phyloP scores from a whole-genome alignment of 164 flowering plant genomes.

The Vitis labrusca region DNA sequence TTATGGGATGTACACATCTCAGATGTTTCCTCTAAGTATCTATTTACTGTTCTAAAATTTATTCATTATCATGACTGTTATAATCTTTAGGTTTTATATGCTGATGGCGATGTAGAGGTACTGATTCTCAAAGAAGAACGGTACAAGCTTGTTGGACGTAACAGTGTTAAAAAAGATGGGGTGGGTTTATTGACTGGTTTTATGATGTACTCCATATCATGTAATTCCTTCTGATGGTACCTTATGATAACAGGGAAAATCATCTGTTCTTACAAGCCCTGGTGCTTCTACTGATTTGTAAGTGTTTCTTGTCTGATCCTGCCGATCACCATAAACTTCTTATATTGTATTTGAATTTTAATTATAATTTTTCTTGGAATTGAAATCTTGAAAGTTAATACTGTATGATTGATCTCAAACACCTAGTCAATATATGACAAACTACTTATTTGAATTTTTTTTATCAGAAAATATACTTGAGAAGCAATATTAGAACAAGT shows the following conservation, averaged over 20 bases:
- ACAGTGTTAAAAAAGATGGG: constrained; percentile 24
- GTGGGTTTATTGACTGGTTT: constrained; percentile 27
- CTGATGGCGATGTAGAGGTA: constrained; percentile 75
- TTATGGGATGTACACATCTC: too few relatives aligned
- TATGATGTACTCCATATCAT: background rate
- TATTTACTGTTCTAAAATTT: too few relatives aligned
- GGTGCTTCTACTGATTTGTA: too few relatives aligned
- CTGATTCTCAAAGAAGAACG: constrained; percentile 53
- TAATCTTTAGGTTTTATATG: constrained; percentile 52
- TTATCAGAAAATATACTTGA: too few relatives aligned
- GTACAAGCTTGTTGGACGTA: constrained; percentile 41
- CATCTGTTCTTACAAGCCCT: too few relatives aligned
- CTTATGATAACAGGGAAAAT: constrained; percentile 36
- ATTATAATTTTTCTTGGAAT: background rate
- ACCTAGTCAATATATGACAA: too few relatives aligned
- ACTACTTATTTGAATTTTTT: too few relatives aligned
- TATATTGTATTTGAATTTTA: background rate
- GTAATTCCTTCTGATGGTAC: background rate
- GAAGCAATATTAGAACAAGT: too few relatives aligned
- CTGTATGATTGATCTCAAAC: too few relatives aligned
- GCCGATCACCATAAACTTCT: background rate
- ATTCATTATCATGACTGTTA: background rate
- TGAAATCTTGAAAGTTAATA: background rate
- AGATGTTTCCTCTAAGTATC: too few relatives aligned
- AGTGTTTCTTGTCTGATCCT: background rate